phyloP scores from a whole-genome alignment of 495 filamentous ascomycete species.

The Penicillium coprophilum region DNA sequence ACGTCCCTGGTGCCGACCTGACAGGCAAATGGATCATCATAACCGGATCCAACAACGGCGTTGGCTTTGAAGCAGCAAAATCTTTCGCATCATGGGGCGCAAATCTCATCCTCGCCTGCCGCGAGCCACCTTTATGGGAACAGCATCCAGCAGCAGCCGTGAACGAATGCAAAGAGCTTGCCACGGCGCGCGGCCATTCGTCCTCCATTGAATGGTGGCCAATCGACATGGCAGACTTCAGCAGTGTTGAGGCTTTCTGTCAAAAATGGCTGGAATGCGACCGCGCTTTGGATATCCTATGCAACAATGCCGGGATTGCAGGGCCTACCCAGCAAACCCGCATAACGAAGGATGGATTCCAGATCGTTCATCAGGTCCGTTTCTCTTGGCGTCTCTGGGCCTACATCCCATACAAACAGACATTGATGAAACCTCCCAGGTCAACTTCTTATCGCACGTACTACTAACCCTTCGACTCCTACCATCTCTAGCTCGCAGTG shows the following conservation, averaged over 20 bases:
- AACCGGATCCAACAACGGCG: slow-evolving; percentile 35
- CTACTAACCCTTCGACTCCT: slow-evolving; percentile 27
- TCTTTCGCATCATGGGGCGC: slow-evolving; percentile 27
- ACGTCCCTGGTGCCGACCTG: slow-evolving; percentile 18
- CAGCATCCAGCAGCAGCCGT: slow-evolving; percentile 20
- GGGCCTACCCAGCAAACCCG: not conserved
- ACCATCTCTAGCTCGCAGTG: slow-evolving; percentile 19
- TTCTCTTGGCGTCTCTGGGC: not conserved
- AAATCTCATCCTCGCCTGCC: slow-evolving; percentile 34
- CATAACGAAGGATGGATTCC: slow-evolving; percentile 28
- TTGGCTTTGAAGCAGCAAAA: slow-evolving; percentile 34
- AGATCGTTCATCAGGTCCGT: slow-evolving; percentile 26
- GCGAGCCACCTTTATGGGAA: slow-evolving; percentile 28
- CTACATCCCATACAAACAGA: not conserved
- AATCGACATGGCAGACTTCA: slow-evolving; percentile 50
- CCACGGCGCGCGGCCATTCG: slow-evolving; percentile 17
- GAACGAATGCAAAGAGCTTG: slow-evolving; percentile 17
- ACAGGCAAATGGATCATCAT: slow-evolving; percentile 35
- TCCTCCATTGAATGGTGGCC: slow-evolving; percentile 48
- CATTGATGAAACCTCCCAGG: not conserved
- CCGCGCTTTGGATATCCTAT: slow-evolving; percentile 25
- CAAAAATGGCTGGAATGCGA: slow-evolving; percentile 20
- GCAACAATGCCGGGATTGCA: slow-evolving; percentile 29
- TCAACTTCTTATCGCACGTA: slow-evolving; percentile 29
- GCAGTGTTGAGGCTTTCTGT: slow-evolving; percentile 45